A percentile compares a stretch with the other conserved stretches of the same genome.
Evolutionary conservation across 805 yeast species (phyloP).

Genomic region (Ogataea glucozyma): DNA sequence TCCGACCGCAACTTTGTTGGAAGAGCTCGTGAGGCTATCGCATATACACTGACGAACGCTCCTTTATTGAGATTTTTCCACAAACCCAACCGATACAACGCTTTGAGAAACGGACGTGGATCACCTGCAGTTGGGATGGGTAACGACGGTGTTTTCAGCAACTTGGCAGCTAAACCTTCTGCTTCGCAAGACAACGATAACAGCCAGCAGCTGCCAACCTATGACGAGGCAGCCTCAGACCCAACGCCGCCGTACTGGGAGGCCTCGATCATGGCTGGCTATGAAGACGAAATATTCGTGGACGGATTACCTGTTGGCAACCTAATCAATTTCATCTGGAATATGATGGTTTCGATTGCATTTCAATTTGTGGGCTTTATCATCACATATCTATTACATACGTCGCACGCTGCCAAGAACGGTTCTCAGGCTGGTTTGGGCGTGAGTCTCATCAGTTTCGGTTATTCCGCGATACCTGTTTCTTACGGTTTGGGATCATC

Average conservation of each 20-base stretch:
- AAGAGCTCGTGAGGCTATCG: constrained; percentile 12
- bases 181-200: constrained; percentile 41
- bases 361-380: constrained; percentile 94
- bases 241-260: constrained; percentile 98
- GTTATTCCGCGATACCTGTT: constrained; percentile 54
- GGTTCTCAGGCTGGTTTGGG: constrained; percentile 95
- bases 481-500: constrained; percentile 28
- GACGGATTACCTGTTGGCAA: constrained; percentile 97
- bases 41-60: constrained; percentile 28
- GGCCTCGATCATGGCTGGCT: constrained; percentile 76
- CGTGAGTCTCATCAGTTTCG: constrained; percentile 73
- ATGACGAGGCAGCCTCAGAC: constrained; percentile 94
- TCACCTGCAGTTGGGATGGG: constrained; percentile 36
- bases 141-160: constrained; percentile 90
- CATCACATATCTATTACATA: constrained; percentile 85
- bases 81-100: constrained; percentile 27
- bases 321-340: constrained; percentile 87
- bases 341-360: constrained; percentile 80
- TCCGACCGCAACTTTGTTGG: constrained; percentile 10
- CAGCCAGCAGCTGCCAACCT: constrained; percentile 75
- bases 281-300: constrained; percentile 85
- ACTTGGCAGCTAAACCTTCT: constrained; percentile 82
- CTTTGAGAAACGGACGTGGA: constrained; percentile 16
- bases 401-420: constrained; percentile 95
- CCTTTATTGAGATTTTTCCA: constrained; percentile 32